Conservation (phyloP, 164 flowering plant species). For the Hamamelis virginiana region DNA sequence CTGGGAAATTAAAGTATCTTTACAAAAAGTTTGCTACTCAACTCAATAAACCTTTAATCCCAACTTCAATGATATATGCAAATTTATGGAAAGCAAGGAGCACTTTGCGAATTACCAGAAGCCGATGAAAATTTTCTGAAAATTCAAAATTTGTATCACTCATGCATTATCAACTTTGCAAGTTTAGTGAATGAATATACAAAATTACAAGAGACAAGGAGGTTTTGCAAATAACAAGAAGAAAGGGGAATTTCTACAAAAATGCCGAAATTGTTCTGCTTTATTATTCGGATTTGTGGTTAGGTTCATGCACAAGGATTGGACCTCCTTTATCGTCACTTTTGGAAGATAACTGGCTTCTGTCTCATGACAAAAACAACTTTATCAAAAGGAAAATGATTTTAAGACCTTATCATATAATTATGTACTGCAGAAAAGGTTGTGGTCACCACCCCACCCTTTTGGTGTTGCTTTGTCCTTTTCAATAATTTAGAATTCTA, state of each 20-base stretch:
- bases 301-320: constrained; percentile 23
- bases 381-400: constrained; percentile 15
- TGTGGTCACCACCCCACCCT: constrained; percentile 13
- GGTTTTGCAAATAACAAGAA: not conserved
- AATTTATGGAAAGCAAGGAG: too few species aligned
- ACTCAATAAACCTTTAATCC: too few species aligned
- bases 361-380: constrained; percentile 14
- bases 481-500: constrained; percentile 7
- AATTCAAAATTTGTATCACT: too few species aligned
- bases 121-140: too few species aligned
- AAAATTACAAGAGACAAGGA: too few species aligned
- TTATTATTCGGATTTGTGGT: not conserved
- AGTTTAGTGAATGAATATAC: too few species aligned
- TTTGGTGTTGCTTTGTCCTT: constrained; percentile 23
- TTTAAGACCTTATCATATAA: constrained; percentile 20
- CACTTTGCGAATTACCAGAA: too few species aligned
- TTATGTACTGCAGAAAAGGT: constrained; percentile 8
- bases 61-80: too few species aligned
- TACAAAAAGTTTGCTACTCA: too few species aligned
- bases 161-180: too few species aligned
- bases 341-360: constrained; percentile 2
- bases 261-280: not conserved
- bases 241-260: not conserved
- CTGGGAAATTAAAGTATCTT: too few species aligned
- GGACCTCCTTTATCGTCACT: constrained; percentile 1